These are phyloP conservation scores for Pichia insulana DNA, from an alignment of 805 yeast species.

Conservation along the genomic window DNA sequence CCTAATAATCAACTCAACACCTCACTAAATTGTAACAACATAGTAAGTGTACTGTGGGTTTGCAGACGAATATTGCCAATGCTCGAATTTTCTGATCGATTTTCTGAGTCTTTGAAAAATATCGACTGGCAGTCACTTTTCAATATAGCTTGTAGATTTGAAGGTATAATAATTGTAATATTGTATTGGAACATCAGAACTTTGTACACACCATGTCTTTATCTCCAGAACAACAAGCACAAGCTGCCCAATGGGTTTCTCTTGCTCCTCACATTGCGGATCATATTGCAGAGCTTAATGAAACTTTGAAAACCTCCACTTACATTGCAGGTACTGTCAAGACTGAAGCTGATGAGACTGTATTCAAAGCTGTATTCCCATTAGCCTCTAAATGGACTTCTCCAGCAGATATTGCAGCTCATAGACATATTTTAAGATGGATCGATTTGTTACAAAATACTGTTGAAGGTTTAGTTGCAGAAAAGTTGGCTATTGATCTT, in stretches of 20 bases:
- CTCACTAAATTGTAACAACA: too few relatives aligned
- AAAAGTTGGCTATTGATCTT: conserved; percentile 44
- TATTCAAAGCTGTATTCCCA: conserved; percentile 60
- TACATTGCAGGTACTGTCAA: conserved; percentile 63
- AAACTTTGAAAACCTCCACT: conserved; percentile 57
- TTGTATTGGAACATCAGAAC: too few relatives aligned
- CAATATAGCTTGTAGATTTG: too few relatives aligned
- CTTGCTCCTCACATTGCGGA: conserved; percentile 42
- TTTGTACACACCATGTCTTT: conserved; percentile 18
- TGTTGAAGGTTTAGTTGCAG: conserved; percentile 29
- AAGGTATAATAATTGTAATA: too few relatives aligned
- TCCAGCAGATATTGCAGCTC: conserved; percentile 43
- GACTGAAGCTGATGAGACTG: conserved; percentile 60
- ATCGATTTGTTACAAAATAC: conserved; percentile 75
- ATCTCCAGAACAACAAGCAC: conserved; percentile 39
- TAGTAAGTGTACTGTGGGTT: too few relatives aligned
- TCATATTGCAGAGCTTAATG: conserved; percentile 55
- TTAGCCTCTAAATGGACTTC: conserved; percentile 46
- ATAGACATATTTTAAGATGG: conserved; percentile 91
- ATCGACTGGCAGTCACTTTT: too few relatives aligned
- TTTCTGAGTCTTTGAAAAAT: too few relatives aligned
- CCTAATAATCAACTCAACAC: too few relatives aligned
- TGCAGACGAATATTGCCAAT: too few relatives aligned
- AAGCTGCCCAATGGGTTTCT: conserved; percentile 71
- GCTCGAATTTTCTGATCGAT: too few relatives aligned